Base-by-base conservation (phyloP, 306 rosid genomes). In the Begonia peltatifolia region DNA sequence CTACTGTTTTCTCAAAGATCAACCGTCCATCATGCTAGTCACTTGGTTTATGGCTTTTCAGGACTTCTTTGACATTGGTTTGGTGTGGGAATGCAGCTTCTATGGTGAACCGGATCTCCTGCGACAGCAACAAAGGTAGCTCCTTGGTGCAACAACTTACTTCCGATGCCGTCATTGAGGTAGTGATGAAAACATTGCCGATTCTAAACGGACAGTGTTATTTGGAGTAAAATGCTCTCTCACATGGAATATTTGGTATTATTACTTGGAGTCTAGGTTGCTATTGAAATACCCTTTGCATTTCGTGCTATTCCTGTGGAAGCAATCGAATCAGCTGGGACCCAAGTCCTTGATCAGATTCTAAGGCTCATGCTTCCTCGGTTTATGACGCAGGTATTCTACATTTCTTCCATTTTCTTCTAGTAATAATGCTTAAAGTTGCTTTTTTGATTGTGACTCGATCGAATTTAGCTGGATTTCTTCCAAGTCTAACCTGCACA, bases 261-360 rank as follows among this genome's bases (percentile, higher is more conserved):
- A 44, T 71, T 59, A 14, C 71, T 61, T 75, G 50, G 55, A 65
- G 52, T 64, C 60, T 75, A 90, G 97, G 95, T 85, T 16, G 73
- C 78, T 70, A 86, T 85, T 65, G 94, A 90, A 20, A 61, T 90
- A 71, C 97, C 94, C 50, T 83, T 75, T 42, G 79, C 86, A 47
- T 90, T 90, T 70, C 76, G 64, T 57, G 72, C 71, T 62, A 76
- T 85, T 71, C 97, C 97, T 6, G 84, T 69, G 67, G 76, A 76
- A 72, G 87, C 94, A 53, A 73, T 90, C 57, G 97, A 90, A 64
- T 85, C 95, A 44, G 79, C 95, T 55, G 97, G 97, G 41, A 43
- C 95, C 46, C 95, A 85, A 83, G 92, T 90, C 71, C 97, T 90
- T 46, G 87, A 85, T 63, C 97, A 85, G 62, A 67, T 85, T 67